Conservation (phyloP, 73 alveolate species). For the Effrenium voratum region DNA sequence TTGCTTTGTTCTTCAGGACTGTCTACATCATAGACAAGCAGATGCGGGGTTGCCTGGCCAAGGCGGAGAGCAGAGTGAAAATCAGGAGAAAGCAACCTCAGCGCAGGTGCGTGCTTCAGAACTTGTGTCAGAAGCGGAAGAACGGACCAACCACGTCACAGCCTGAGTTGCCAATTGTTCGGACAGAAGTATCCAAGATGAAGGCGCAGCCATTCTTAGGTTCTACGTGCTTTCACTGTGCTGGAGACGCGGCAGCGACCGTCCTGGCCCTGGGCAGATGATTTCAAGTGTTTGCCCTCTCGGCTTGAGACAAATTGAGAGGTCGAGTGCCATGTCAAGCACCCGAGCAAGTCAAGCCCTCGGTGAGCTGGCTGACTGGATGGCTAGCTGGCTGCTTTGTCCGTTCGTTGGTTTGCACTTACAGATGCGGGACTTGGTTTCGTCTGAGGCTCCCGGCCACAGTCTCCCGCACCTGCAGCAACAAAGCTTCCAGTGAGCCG, state of each 20-base stretch:
- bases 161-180: neutral
- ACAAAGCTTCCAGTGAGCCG: slow-evolving; percentile 21
- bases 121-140: slow-evolving; percentile 62
- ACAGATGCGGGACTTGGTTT: neutral
- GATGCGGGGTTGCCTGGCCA: slow-evolving; percentile 88
- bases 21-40: slow-evolving; percentile 85
- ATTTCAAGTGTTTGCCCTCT: neutral
- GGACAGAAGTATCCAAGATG: neutral
- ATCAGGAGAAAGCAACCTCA: neutral
- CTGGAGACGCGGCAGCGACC: slow-evolving; percentile 55
- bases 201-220: neutral
- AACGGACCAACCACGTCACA: slow-evolving; percentile 24
- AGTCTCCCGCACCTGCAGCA: neutral
- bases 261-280: neutral
- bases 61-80: neutral
- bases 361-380: too few species aligned
- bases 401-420: neutral
- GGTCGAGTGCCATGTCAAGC: slow-evolving; percentile 23
- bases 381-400: neutral
- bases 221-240: slow-evolving; percentile 50
- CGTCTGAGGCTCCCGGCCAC: neutral
- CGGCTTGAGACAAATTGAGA: neutral
- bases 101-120: slow-evolving; percentile 75
- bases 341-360: neutral
- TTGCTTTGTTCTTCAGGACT: slow-evolving; percentile 40